Evolutionary conservation across 2,329 filamentous ascomycete species (phyloP).

Genomic region (Aspergillus sojae): DNA sequence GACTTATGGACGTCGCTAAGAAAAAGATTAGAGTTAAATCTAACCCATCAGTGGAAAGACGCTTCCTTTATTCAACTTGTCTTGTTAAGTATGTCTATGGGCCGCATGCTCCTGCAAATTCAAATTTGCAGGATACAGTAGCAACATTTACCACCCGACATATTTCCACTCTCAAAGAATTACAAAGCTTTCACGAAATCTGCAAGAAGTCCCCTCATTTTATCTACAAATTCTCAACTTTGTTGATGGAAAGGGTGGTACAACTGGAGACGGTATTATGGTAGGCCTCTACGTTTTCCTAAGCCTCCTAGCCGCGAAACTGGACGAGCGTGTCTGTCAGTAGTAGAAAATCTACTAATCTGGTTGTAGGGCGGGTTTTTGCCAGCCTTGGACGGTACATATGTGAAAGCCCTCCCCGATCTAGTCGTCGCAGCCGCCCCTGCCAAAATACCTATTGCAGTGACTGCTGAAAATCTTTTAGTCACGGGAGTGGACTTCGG

Average conservation of each 20-base stretch:
- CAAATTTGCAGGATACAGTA: too few relatives aligned
- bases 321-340: neutral
- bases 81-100: too few relatives aligned
- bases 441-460: neutral
- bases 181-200: neutral
- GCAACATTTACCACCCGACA: neutral
- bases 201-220: neutral
- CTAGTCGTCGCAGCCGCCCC: neutral
- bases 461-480: neutral
- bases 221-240: slow-evolving; percentile 1
- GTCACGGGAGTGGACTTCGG: neutral
- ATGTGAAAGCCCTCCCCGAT: neutral
- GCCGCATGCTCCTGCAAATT: too few relatives aligned
- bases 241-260: slow-evolving; percentile 4
- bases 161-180: slow-evolving; percentile 4
- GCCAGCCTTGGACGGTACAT: neutral
- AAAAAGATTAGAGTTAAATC: too few relatives aligned
- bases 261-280: slow-evolving; percentile 2
- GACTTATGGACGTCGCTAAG: too few relatives aligned
- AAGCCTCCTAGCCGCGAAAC: neutral
- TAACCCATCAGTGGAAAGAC: too few relatives aligned
- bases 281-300: slow-evolving; percentile 1
- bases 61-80: too few relatives aligned
- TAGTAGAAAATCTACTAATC: neutral
- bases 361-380: neutral